phyloP scores from a whole-genome alignment of 2,329 filamentous ascomycete species.

The Penicillium sumatraense region DNA sequence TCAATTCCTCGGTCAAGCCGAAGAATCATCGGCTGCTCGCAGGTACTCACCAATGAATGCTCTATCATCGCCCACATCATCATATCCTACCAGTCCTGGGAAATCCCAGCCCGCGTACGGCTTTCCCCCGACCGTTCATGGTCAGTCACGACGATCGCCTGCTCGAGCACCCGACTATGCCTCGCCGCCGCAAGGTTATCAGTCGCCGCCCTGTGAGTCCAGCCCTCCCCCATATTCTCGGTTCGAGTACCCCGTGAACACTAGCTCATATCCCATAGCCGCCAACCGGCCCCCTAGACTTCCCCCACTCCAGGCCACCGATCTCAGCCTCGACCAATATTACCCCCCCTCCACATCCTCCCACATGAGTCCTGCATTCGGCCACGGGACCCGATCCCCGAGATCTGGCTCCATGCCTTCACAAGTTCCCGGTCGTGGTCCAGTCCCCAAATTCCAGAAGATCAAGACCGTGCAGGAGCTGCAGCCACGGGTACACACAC shows the following conservation, averaged over 20 bases:
- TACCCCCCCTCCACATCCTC: slow-evolving; percentile 74
- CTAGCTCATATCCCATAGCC: slow-evolving; percentile 35
- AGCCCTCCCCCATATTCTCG: background rate
- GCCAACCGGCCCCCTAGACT: slow-evolving; percentile 65
- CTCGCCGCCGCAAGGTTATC: slow-evolving; percentile 61
- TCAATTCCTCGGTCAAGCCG: slow-evolving; percentile 69
- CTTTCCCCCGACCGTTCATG: slow-evolving; percentile 56
- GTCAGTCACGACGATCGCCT: slow-evolving; percentile 74
- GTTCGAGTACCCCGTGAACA: slow-evolving; percentile 20
- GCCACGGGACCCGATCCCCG: slow-evolving; percentile 57
- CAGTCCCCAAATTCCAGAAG: slow-evolving; percentile 86
- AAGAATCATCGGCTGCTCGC: slow-evolving; percentile 82
- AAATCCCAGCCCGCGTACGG: slow-evolving; percentile 56
- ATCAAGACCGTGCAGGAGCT: slow-evolving; percentile 74
- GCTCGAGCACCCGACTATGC: slow-evolving; percentile 66
- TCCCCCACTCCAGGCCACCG: slow-evolving; percentile 72
- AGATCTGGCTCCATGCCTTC: slow-evolving; percentile 49
- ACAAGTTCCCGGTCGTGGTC: slow-evolving; percentile 57
- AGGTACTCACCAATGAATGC: slow-evolving; percentile 96
- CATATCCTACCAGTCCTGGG: slow-evolving; percentile 71
- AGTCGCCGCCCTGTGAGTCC: slow-evolving; percentile 61
- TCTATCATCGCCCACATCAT: slow-evolving; percentile 72
- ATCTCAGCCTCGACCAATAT: slow-evolving; percentile 69
- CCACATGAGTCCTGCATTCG: slow-evolving; percentile 71
- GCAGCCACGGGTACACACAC: slow-evolving; percentile 79